These are phyloP conservation scores for Xylariaceae sp. DNA, from an alignment of 2,329 filamentous ascomycete genomes.

Conservation along the genomic window DNA sequence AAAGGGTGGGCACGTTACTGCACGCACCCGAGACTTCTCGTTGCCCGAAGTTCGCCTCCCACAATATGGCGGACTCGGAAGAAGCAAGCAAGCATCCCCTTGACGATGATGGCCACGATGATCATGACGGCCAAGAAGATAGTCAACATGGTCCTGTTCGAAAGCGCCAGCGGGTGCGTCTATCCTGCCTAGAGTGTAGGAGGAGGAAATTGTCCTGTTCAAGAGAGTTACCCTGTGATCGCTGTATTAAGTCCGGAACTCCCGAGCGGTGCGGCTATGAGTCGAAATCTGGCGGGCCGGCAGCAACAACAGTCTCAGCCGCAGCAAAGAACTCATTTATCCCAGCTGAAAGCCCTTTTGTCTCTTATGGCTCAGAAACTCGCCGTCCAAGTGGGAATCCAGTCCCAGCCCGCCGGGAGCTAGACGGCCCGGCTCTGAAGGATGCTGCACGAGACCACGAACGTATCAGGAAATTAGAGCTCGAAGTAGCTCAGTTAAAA, in stretches of 20 bases:
- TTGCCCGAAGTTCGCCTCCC: not conserved
- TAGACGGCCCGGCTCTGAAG: slow-evolving; percentile 43
- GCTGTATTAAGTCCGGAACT: slow-evolving; percentile 67
- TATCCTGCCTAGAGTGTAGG: slow-evolving; percentile 66
- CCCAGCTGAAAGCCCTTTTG: slow-evolving; percentile 52
- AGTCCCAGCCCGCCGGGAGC: slow-evolving; percentile 45
- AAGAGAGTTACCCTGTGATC: slow-evolving; percentile 65
- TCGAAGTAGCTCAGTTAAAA: slow-evolving; percentile 64
- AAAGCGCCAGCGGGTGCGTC: slow-evolving; percentile 64
- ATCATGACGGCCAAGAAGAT: slow-evolving; percentile 39
- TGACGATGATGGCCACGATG: slow-evolving; percentile 27
- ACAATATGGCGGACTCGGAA: slow-evolving; percentile 22
- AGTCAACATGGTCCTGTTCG: slow-evolving; percentile 48
- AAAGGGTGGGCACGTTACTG: not conserved
- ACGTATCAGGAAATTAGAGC: slow-evolving; percentile 63
- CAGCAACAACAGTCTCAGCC: slow-evolving; percentile 32
- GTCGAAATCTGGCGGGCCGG: slow-evolving; percentile 47
- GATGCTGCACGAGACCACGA: slow-evolving; percentile 58
- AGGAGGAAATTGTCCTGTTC: slow-evolving; percentile 67
- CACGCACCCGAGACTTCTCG: not conserved
- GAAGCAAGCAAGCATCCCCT: slow-evolving; percentile 19
- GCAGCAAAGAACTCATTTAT: slow-evolving; percentile 52
- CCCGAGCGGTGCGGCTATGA: slow-evolving; percentile 66
- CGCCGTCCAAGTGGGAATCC: slow-evolving; percentile 35
- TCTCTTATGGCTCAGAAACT: slow-evolving; percentile 45